Evolutionary conservation across 2,329 filamentous ascomycete species (phyloP).

Genomic region (Cladobotryum mycophilum): DNA sequence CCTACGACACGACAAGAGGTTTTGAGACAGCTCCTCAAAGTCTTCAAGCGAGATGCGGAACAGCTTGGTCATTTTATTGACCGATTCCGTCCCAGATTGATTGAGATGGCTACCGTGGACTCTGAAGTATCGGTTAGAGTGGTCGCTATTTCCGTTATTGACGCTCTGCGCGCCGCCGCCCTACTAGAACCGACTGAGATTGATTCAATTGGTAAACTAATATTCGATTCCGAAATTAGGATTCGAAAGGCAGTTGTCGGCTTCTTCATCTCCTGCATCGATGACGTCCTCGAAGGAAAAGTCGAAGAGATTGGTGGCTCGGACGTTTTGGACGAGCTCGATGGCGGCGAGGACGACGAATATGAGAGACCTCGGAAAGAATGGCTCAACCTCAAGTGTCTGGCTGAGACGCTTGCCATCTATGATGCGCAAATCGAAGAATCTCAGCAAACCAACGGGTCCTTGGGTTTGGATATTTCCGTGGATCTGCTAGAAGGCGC

Average conservation of each 20-base stretch:
- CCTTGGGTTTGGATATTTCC: constrained; percentile 43
- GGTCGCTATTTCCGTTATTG: constrained; percentile 72
- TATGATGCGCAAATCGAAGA: constrained; percentile 69
- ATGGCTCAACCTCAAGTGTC: constrained; percentile 88
- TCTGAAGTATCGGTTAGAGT: constrained; percentile 75
- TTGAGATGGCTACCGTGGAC: constrained; percentile 89
- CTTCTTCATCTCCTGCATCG: constrained; percentile 85
- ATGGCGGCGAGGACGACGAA: constrained; percentile 66
- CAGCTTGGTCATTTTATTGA: constrained; percentile 90
- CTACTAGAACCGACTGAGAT: constrained; percentile 89
- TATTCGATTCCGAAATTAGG: constrained; percentile 80
- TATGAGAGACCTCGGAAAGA: constrained; percentile 68
- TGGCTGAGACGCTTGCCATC: constrained; percentile 73
- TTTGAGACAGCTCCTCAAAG: constrained; percentile 69
- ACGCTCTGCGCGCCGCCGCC: constrained; percentile 73
- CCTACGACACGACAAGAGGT: constrained; percentile 75
- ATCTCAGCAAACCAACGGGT: constrained; percentile 41
- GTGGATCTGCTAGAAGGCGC: constrained; percentile 54
- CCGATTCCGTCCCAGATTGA: constrained; percentile 75
- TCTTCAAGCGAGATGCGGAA: constrained; percentile 77
- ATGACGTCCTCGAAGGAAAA: constrained; percentile 72
- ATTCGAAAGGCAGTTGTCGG: constrained; percentile 82
- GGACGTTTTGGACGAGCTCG: constrained; percentile 70
- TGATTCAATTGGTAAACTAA: constrained; percentile 76
- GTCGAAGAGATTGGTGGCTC: constrained; percentile 79